Base-by-base conservation (phyloP, 495 filamentous ascomycete genomes). In the Lepraria neglecta region DNA sequence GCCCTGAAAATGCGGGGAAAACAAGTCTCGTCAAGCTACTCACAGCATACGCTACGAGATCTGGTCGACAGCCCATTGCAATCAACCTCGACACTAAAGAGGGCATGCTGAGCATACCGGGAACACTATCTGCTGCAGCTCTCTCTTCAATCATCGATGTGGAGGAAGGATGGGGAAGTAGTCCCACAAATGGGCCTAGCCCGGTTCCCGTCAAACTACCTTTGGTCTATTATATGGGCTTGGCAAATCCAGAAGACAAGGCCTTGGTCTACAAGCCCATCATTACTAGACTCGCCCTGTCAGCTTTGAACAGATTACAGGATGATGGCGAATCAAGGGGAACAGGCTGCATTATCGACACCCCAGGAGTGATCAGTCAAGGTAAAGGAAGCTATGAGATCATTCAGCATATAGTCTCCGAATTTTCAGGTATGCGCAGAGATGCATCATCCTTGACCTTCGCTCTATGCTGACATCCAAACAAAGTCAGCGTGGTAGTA, bases 141-240 rank as follows among this genome's bases (percentile, higher is more conserved):
- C 92, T 96, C 66, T 84, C 84, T 1, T 87, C 86, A 0, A 84
- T 96, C 69, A 82, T 99, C 68, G 92, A 97, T 70, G 82, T 96
- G 1, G 89, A 90, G 67, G 88, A 94, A 56, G 91, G 92, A 4
- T 96, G 90, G 82, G 95, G 95, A 43, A 90, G 79, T 69, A 91
- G 88, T 69, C 92, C 94, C 1, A 95, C 90, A 65, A 92, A 86
- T 60, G 92, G 92, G 3, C 91, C 95, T 7, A 94, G 86, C 63
- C 81, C 84, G 14, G 82, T 94, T 17, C 91, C 94, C 1, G 89
- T 96, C 28, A 97, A 96, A 75, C 75, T 94, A 65, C 95, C 95
- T 21, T 73, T 97, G 58, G 89, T 91, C n/a, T 97, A 96, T 67
- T 89, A 89, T 67, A 91, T 90, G 73, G 91, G 91, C 11, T 76